Percentiles rank a stretch among this genome's conserved stretches.
phyloP scores from a whole-genome alignment of 345 rosid genomes.

The Eucalyptus shirleyi region DNA sequence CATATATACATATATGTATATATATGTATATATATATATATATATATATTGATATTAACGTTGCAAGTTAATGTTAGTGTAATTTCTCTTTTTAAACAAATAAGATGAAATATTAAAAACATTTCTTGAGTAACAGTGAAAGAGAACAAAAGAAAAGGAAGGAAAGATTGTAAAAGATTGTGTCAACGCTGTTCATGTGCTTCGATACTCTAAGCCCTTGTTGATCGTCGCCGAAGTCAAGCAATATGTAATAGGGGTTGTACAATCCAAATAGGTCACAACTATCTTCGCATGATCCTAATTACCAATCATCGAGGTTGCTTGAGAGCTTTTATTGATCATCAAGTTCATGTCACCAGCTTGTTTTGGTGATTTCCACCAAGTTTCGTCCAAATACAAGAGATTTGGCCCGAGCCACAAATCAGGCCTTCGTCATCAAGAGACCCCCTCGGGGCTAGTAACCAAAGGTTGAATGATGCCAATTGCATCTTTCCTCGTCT shows the following conservation, averaged over 20 bases:
- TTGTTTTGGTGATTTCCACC: not conserved
- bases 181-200: fast-evolving
- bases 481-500: not conserved
- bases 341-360: fast-evolving
- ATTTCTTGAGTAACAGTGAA: fast-evolving
- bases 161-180: not conserved
- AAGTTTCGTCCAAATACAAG: fast-evolving
- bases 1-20: no score
- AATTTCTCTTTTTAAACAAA: not conserved
- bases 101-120: not conserved
- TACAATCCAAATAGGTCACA: not conserved
- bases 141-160: not conserved
- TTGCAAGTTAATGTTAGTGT: fast-evolving
- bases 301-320: not conserved
- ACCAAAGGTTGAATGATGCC: not conserved
- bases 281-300: not conserved
- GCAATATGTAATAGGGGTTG: not conserved
- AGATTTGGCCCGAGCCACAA: not conserved
- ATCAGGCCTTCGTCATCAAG: not conserved
- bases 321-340: not conserved
- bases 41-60: fast-evolving
- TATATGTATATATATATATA: fast-evolving
- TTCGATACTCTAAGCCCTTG: fast-evolving
- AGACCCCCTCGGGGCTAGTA: not conserved
- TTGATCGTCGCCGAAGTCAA: fast-evolving